Percentiles rank a stretch among this genome's conserved stretches.
Conservation (phyloP, 2,329 filamentous ascomycete species). For the Ceratocystis papillata region DNA sequence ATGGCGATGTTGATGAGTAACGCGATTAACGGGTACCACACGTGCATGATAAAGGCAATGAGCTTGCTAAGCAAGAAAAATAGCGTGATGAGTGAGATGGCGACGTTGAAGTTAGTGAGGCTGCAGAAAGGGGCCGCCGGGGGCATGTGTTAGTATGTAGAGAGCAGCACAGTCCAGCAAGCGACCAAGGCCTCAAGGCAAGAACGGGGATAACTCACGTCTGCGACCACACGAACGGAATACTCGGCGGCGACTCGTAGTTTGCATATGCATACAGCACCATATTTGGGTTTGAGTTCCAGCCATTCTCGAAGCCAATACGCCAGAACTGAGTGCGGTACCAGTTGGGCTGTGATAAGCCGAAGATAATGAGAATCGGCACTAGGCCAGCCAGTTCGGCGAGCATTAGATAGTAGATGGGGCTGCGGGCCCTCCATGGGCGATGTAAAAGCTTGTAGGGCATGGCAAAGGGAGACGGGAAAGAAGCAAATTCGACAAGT, state of each 20-base stretch:
- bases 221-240: constrained; percentile 62
- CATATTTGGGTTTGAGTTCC: constrained; percentile 62
- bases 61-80: constrained; percentile 65
- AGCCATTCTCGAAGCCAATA: constrained; percentile 57
- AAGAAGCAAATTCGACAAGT: neutral
- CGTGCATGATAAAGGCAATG: constrained; percentile 57
- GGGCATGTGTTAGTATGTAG: neutral
- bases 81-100: constrained; percentile 62
- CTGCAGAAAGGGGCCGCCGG: constrained; percentile 34
- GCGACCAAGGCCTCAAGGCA: neutral
- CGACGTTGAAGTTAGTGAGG: constrained; percentile 64
- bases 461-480: constrained; percentile 11
- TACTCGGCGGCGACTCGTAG: constrained; percentile 48
- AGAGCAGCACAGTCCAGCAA: too few relatives aligned
- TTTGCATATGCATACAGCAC: constrained; percentile 66
- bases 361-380: constrained; percentile 57
- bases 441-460: constrained; percentile 48
- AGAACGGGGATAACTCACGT: constrained; percentile 43
- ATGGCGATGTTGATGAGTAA: constrained; percentile 47
- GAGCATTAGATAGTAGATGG: constrained; percentile 52
- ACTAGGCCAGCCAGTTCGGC: constrained; percentile 57
- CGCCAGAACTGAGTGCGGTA: constrained; percentile 64
- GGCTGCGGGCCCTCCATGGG: constrained; percentile 47
- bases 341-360: constrained; percentile 60
- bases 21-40: constrained; percentile 57